Evolutionary conservation across 805 yeast species (phyloP), one percentile per base, ranked within the genome.

Genomic region (Zygosaccharomyces bisporus): DNA sequence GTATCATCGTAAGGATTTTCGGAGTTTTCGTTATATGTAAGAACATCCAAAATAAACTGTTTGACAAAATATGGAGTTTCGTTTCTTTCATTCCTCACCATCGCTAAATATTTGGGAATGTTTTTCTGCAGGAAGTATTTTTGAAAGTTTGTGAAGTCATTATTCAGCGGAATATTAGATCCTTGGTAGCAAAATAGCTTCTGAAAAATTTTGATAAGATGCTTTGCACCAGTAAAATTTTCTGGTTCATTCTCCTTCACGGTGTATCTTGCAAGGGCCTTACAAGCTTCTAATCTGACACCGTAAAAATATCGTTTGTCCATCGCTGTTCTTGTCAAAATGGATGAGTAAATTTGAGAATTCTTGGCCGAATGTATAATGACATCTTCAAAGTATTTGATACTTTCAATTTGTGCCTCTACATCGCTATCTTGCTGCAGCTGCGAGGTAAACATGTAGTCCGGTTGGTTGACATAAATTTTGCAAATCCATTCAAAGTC

Each of bases 401-500:
- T 76, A 7, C 96, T 88, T 43, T 88, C 96, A 34, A 80, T 66
- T 58, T 93, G 99, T 0, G 99, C 99, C 49, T 89, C 96, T 14
- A 93, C 95, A 59, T 93, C 99, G 50, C 96, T 70, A 65, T 93
- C 99, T 60, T 89, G 95, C 54, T 86, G 93, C 23, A 93, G 68
- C 58, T 93, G 99, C 0, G 98, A 86, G 1, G 88, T 86, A 61
- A 77, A 93, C 97, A 93, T 93, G 58, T 88, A 85, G 56, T 89
- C 97, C 0, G 96, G 95, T 64, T 90, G 96, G 54, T 82, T 86
- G 25, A 93, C 79, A 46, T 80, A 74, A 17, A 87, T 71, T 52
- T 77, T 79, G 48, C 95, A 87, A 39, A 93, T 83, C 99, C 99
- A 93, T 63, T 93, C 99, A 57, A 83, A 86, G 63, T 93, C 99